These are phyloP conservation scores for Thalassiosira livingstoniorum DNA, from an alignment of 352 stramenopile species.

Conservation along the genomic window DNA sequence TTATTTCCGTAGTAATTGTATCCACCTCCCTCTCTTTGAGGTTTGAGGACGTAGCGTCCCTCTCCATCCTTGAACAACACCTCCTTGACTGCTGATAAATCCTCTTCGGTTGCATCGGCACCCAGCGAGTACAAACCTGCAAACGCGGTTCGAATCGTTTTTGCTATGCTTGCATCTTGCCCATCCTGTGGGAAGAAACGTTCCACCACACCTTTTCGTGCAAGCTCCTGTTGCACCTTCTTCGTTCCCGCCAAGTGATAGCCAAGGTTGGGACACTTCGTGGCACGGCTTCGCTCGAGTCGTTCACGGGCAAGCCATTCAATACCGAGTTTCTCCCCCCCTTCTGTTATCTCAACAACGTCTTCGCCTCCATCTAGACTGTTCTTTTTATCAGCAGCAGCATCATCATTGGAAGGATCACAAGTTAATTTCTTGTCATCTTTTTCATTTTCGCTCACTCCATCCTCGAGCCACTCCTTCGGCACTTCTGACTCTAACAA, in stretches of 20 bases:
- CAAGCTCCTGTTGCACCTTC: constrained; percentile 97
- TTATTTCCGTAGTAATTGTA: constrained; percentile 98
- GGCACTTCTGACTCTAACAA: too few relatives aligned
- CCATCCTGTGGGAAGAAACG: constrained; percentile 86
- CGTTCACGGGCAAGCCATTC: constrained; percentile 91
- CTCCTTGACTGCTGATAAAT: constrained; percentile 75
- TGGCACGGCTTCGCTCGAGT: constrained; percentile 91
- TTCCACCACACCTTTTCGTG: constrained; percentile 88
- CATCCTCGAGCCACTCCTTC: too few relatives aligned
- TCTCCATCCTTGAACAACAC: constrained; percentile 75
- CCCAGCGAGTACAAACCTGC: constrained; percentile 95
- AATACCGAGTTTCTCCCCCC: constrained; percentile 55
- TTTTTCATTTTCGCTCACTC: too few relatives aligned
- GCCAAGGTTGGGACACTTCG: constrained; percentile 95
- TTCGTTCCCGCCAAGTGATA: constrained; percentile 98
- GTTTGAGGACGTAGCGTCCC: constrained; percentile 94
- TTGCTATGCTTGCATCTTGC: constrained; percentile 72
- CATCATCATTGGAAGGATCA: too few relatives aligned
- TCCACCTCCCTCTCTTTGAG: constrained; percentile 96
- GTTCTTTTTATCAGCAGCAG: too few relatives aligned
- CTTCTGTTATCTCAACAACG: too few relatives aligned
- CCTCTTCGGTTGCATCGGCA: constrained; percentile 85
- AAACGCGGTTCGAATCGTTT: constrained; percentile 90
- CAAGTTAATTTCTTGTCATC: too few relatives aligned
- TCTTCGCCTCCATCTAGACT: too few relatives aligned